Base-by-base conservation (phyloP, 2,329 filamentous ascomycete genomes). In the Furcasterigmium sp. region DNA sequence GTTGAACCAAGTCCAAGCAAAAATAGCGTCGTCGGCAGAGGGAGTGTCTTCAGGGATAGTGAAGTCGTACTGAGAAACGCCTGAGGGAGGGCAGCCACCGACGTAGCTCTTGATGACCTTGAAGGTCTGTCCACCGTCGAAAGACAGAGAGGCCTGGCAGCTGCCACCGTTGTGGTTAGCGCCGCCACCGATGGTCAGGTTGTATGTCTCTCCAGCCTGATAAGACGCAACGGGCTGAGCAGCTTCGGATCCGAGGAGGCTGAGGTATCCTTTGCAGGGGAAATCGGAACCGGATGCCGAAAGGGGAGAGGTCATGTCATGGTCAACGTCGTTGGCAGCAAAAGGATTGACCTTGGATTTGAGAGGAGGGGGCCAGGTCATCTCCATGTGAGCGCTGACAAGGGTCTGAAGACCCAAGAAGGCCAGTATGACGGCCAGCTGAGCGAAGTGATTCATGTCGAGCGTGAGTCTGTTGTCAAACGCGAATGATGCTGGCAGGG, bases 1-100 rank as follows among this genome's bases (percentile, higher is more conserved):
- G 70, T 89, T 89, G 67, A 86, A 84, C 84, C 84, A 87, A 20
- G 80, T 81, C 87, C 87, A 91, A 29, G 81, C 80, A 40, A 91
- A 76, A 36, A 91, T 61, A 45, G 80, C 84, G 26, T 82, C 76
- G 63, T 63, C 69, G 47, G 63, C 56, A 25, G 54, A 46, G n/a
- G 80, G 78, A 2, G 80, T 78, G 51, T 84, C 79, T 3, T 65
- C 61, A 8, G 86, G 86, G 25, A 91, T 65, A 25, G 70, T 77
- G 62, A 91, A 91, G 52, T 74, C 64, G 62, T 83, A 87, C 44
- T 64, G 73, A 35, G 70, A 67, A 11, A 66, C 63, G 42, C 61
- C 61, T 15, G 53, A 37, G 30, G 60, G 56, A n/a, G 76, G 75
- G 53, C 75, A 80, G 58, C 69, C 67, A 37, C 77, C 76, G 53